Percentiles rank a stretch among this genome's conserved stretches.
These are phyloP conservation scores for Dictyostelium intermedium DNA, from an alignment of 78 protist species.

Conservation along the genomic window DNA sequence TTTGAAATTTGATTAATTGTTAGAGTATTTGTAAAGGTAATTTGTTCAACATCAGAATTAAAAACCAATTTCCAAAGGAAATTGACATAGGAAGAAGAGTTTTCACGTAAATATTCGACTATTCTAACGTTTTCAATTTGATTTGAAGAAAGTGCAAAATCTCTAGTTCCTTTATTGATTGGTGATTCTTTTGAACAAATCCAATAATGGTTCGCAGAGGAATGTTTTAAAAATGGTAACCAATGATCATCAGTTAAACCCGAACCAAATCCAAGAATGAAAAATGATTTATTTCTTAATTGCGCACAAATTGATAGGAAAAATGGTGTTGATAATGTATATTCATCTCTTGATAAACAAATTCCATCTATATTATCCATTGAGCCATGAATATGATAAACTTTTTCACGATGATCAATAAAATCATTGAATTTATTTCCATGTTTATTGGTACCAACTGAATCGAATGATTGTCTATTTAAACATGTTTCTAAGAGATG, in stretches of 20 bases:
- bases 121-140: not conserved
- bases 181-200: not conserved
- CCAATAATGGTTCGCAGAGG: not conserved
- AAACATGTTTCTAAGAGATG: not conserved
- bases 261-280: not conserved
- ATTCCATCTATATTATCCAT: not conserved
- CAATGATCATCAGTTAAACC: not conserved
- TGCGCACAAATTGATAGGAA: not conserved
- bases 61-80: constrained; percentile 3
- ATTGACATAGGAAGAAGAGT: not conserved
- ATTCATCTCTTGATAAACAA: constrained; percentile 3
- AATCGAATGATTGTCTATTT: constrained; percentile 1
- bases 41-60: not conserved
- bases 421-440: not conserved
- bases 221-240: not conserved
- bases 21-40: not conserved
- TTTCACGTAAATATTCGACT: not conserved
- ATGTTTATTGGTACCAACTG: not conserved
- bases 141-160: not conserved
- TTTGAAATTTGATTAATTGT: not conserved
- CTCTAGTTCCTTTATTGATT: not conserved
- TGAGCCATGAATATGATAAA: not conserved
- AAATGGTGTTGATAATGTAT: not conserved
- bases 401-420: not conserved
- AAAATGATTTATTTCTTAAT: not conserved